Evolutionary conservation across 2,329 filamentous ascomycete species (phyloP), one percentile per base, ranked within the genome.

Genomic region (Byssochlamys sp.): DNA sequence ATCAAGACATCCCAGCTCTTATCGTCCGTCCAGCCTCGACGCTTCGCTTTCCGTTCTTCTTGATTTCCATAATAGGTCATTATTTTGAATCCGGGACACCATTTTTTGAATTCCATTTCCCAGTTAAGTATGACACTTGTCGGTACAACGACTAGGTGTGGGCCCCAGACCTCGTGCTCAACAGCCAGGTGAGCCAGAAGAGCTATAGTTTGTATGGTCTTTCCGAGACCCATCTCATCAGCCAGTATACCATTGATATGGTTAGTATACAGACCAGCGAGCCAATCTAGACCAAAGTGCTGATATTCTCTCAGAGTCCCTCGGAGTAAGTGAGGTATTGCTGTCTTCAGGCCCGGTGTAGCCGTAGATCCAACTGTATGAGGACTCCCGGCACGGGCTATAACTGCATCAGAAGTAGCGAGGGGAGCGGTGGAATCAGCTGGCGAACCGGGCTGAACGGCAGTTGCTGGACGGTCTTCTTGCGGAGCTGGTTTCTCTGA

Each of bases 21-120:
- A 61, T 96, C 88, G 57, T 94, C 90, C 65, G 87, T 90, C 94
- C 94, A 99, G 1, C 94, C 92, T 67, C 88, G 85, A 28, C 95
- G 87, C 73, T 97, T 97, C 63, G 87, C 81, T 70, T 90, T 91
- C 52, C 94, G 87, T 74, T 99, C 94, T 63, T 96, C 91, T 66
- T 91, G 88, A 49, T 87, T 90, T 50, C 95, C 94, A 70, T 97
- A 99, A 75, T 99, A 99, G 0, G 91, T 94, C 59, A 99, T 80
- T 57, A 99, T 95, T 71, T 96, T 97, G 80, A 99, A 99, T 0
- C 94, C 92, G 2, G 95, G 94, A 58, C 91, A 90, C 84, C 78
- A 99, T 71, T 99, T 99, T 70, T 97, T 97, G 81, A 99, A 99
- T 74, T 99, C 94, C 88, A 97, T 97, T 72, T 99, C 95, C 94